These are phyloP conservation scores for Alternaria sp. DNA, from an alignment of 2,329 filamentous ascomycete species.

Conservation along the genomic window DNA sequence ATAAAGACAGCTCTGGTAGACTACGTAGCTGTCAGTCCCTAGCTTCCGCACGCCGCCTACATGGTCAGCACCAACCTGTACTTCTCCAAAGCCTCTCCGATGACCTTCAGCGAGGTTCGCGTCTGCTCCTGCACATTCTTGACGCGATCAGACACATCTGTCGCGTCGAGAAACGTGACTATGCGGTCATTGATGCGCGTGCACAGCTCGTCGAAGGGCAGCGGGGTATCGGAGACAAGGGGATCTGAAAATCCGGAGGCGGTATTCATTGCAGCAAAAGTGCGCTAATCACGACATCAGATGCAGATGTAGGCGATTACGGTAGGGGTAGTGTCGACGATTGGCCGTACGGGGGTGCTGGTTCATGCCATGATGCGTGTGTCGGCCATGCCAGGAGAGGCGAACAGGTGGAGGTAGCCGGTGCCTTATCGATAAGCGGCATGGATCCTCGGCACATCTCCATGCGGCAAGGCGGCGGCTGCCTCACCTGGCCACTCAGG, in stretches of 20 bases:
- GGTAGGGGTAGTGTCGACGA: constrained; percentile 18
- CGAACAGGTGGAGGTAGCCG: constrained; percentile 23
- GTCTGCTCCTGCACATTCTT: constrained; percentile 76
- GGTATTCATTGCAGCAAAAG: constrained; percentile 47
- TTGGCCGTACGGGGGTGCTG: constrained; percentile 20
- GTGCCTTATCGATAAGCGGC: constrained; percentile 26
- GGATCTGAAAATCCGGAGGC: constrained; percentile 37
- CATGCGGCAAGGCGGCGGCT: constrained; percentile 18
- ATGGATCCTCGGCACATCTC: constrained; percentile 18
- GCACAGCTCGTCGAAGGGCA: constrained; percentile 57
- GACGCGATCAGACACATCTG: constrained; percentile 63
- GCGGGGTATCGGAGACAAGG: constrained; percentile 50
- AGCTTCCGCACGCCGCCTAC: constrained; percentile 4
- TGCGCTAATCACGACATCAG: constrained; percentile 44
- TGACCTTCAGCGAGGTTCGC: constrained; percentile 72
- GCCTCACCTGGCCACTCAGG: constrained; percentile 20
- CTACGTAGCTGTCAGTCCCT: constrained; percentile 54
- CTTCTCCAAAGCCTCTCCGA: constrained; percentile 74
- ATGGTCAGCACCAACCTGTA: constrained; percentile 67
- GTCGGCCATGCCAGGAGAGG: constrained; percentile 16
- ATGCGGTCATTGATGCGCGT: constrained; percentile 65
- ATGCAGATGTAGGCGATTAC: constrained; percentile 25
- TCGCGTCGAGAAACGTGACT: constrained; percentile 68
- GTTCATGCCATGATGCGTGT: constrained; percentile 33
- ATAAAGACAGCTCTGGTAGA: constrained; percentile 79